Evolutionary conservation across 352 stramenopile species (phyloP), one percentile per base, ranked within the genome.

Genomic region (Globisporangium middletonii): DNA sequence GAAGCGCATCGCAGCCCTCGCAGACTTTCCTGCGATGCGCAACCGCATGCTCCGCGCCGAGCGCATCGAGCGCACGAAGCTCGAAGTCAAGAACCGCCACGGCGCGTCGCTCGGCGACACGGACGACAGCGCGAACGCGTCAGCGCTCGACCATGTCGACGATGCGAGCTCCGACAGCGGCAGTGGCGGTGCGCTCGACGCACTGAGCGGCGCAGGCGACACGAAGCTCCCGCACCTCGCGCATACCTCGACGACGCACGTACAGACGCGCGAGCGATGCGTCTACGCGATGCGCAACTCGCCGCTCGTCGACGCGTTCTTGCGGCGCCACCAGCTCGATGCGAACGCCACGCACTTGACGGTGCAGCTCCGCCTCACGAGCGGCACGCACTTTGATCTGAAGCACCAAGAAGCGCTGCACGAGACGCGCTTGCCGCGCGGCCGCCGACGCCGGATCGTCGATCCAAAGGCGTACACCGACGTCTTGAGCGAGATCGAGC

Each of bases 241-340:
- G 30, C 46, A 38, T 38, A 38, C 33, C 48, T 50, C 33, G 5
- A 6, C 15, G 43, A 43, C 2, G 26, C 62, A 57, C 23, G 47
- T 84, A 18, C 65, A 88, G 53, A 83, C 68, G 0, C 68, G 69
- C 7, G 76, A 88, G 55, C 75, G 80, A 1, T 73, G 53, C 27
- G 73, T 72, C 8, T 87, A 86, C 47, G 64, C 77, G 64, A 78
- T 90, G 72, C 77, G 68, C 49, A 85, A 90, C 57, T 90, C 77
- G 16, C 80, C 80, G 4, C 51, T 90, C 4, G 77, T 90, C 16
- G 62, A 69, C 2, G 69, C 68, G 8, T 88, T 88, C 46, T 57
- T 88, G 28, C 68, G 72, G 51, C 63, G 67, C 1, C 77, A 87
- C 48, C 55, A 84, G 9, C 65, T 90, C 12, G 66, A 83, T 30